Conservation (phyloP, 2,329 filamentous ascomycete genomes). For the Penicillium sclerotigenum region DNA sequence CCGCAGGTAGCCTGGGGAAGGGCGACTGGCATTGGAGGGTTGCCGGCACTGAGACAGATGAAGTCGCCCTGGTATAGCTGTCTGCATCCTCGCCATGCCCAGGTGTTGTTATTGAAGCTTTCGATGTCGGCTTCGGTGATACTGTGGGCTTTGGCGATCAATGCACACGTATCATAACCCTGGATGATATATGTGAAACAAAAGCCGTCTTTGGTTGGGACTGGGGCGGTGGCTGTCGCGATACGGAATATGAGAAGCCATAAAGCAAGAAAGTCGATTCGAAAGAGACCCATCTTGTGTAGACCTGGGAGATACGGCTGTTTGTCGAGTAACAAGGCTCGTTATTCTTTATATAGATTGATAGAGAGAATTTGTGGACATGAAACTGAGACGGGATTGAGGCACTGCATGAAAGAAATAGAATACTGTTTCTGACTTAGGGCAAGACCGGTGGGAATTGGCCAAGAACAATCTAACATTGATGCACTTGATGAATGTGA, state of each 20-base stretch:
- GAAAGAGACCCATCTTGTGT: neutral
- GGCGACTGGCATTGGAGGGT: slow-evolving; percentile 41
- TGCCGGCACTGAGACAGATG: slow-evolving; percentile 45
- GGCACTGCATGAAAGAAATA: neutral
- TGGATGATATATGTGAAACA: slow-evolving; percentile 31
- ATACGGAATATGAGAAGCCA: neutral
- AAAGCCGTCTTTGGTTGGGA: neutral
- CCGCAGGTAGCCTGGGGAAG: slow-evolving; percentile 45
- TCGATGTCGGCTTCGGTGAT: slow-evolving; percentile 40
- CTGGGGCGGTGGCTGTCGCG: neutral
- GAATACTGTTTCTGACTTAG: neutral
- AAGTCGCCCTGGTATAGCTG: slow-evolving; percentile 27
- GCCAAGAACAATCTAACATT: neutral
- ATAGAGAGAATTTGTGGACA: neutral
- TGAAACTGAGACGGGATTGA: neutral
- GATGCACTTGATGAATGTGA: neutral
- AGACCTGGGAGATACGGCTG: neutral
- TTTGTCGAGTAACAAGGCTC: neutral
- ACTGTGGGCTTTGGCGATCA: slow-evolving; percentile 24
- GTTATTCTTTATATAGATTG: neutral
- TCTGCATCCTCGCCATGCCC: slow-evolving; percentile 46
- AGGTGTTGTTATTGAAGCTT: slow-evolving; percentile 44
- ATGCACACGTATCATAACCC: slow-evolving; percentile 33
- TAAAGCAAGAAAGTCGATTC: neutral
- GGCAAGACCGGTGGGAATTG: neutral